These are phyloP conservation scores for Gnaphalium uliginosum DNA, from an alignment of 129 eudicot genomes.

Conservation along the genomic window DNA sequence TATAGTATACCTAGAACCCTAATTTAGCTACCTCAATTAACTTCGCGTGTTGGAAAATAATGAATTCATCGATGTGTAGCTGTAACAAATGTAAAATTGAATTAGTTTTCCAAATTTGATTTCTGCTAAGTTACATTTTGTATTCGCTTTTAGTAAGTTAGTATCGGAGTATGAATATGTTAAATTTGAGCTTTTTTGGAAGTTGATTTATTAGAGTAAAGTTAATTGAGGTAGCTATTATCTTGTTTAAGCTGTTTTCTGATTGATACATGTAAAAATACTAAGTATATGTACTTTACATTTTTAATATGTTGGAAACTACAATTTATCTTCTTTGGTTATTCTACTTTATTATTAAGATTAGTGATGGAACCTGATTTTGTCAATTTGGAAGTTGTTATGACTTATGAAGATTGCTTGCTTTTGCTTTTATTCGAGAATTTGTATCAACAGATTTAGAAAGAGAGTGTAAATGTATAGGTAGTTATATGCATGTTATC, in stretches of 20 bases:
- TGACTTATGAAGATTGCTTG: not conserved
- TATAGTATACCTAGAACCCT: conserved; percentile 18
- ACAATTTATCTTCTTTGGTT: too few species aligned
- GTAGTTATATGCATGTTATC: not conserved
- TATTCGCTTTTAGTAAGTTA: not conserved
- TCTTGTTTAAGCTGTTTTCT: too few species aligned
- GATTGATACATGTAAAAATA: too few species aligned
- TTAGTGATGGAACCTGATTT: conserved; percentile 12
- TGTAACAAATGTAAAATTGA: not conserved
- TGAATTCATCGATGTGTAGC: not conserved
- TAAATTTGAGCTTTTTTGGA: not conserved
- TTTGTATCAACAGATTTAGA: not conserved
- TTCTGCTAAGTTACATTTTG: not conserved
- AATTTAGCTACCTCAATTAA: too few species aligned
- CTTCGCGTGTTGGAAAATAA: not conserved
- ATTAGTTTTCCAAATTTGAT: not conserved
- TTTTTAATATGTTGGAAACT: too few species aligned
- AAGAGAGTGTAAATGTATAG: not conserved
- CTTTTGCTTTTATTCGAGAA: not conserved
- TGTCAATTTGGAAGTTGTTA: not conserved
- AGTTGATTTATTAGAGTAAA: too few species aligned
- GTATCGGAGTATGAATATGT: not conserved
- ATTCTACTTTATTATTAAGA: too few species aligned
- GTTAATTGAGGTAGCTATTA: too few species aligned
- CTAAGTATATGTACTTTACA: too few species aligned